A percentile compares a stretch with the other conserved stretches of the same genome.
Conservation (phyloP, 2,329 filamentous ascomycete genomes). For the Aspergillus intermedius region DNA sequence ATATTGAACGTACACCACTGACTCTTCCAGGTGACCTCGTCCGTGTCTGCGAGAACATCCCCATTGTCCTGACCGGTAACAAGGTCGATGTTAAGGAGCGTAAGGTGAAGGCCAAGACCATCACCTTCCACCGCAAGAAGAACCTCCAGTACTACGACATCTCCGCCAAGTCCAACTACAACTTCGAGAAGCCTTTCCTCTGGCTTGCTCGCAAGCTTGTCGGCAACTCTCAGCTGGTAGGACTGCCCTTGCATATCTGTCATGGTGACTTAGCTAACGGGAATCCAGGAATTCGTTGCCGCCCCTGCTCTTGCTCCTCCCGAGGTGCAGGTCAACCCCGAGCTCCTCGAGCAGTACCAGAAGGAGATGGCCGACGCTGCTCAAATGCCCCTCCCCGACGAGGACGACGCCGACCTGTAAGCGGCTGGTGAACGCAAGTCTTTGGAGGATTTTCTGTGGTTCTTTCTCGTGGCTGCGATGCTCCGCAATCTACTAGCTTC, state of each 20-base stretch:
- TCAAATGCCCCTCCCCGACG: constrained; percentile 80
- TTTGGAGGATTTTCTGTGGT: constrained; percentile 4
- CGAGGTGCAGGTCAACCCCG: constrained; percentile 81
- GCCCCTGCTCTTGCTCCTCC: constrained; percentile 90
- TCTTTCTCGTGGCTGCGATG: constrained; percentile 5
- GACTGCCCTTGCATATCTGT: constrained; percentile 27
- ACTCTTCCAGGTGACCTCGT: constrained; percentile 73
- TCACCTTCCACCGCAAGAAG: constrained; percentile 99
- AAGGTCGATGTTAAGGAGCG: constrained; percentile 99
- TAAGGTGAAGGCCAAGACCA: constrained; percentile 99
- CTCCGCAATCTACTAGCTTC: constrained; percentile 11
- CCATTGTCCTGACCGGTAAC: constrained; percentile 96
- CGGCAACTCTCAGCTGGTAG: constrained; percentile 78
- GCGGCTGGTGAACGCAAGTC: constrained; percentile 13
- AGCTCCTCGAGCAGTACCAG: constrained; percentile 72
- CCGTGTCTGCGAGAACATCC: constrained; percentile 98
- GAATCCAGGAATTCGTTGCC: constrained; percentile 81
- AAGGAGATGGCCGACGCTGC: constrained; percentile 82
- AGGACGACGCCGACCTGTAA: constrained; percentile 68
- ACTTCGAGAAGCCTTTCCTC: constrained; percentile 99
- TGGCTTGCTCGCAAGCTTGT: constrained; percentile 98
- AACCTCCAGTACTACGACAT: constrained; percentile 99
- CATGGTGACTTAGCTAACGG: constrained; percentile 10
- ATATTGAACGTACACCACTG: constrained; percentile 6
- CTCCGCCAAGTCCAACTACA: constrained; percentile 99